Evolutionary conservation across 164 flowering plant species (phyloP).

Genomic region (Vitis rupestris): DNA sequence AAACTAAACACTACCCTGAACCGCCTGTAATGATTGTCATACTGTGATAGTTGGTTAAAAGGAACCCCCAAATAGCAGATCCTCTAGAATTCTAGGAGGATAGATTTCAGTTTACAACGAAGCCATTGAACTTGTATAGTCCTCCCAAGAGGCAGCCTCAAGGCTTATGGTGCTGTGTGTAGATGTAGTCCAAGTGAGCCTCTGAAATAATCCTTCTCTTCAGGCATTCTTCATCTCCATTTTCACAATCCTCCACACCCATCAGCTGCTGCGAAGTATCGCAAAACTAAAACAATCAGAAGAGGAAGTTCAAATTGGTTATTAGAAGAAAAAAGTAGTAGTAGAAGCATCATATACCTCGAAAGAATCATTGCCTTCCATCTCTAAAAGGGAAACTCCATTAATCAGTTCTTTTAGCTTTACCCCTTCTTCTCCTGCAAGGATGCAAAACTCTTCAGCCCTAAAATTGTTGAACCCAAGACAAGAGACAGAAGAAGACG

Average conservation of each 20-base stretch:
- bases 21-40: background rate
- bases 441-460: background rate
- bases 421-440: slow-evolving; percentile 20
- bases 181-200: slow-evolving; percentile 80
- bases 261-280: slow-evolving; percentile 29
- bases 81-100: background rate
- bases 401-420: slow-evolving; percentile 12
- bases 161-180: slow-evolving; percentile 62
- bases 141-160: slow-evolving; percentile 4
- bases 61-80: background rate
- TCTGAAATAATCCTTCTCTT: slow-evolving; percentile 59
- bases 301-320: background rate
- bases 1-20: background rate
- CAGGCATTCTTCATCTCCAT: slow-evolving; percentile 57
- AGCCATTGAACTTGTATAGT: background rate
- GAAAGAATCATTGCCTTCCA: slow-evolving; percentile 17
- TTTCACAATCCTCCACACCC: slow-evolving; percentile 48
- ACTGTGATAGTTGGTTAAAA: background rate
- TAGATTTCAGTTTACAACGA: background rate
- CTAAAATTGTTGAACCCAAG: background rate
- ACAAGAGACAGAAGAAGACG: background rate
- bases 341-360: slow-evolving; percentile 14
- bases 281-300: background rate
- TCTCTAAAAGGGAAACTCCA: slow-evolving; percentile 5
- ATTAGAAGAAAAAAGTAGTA: background rate